A percentile compares a stretch with the other conserved stretches of the same genome.
These are phyloP conservation scores for Melaleuca quinquenervia DNA, from an alignment of 345 rosid genomes.

Conservation along the genomic window DNA sequence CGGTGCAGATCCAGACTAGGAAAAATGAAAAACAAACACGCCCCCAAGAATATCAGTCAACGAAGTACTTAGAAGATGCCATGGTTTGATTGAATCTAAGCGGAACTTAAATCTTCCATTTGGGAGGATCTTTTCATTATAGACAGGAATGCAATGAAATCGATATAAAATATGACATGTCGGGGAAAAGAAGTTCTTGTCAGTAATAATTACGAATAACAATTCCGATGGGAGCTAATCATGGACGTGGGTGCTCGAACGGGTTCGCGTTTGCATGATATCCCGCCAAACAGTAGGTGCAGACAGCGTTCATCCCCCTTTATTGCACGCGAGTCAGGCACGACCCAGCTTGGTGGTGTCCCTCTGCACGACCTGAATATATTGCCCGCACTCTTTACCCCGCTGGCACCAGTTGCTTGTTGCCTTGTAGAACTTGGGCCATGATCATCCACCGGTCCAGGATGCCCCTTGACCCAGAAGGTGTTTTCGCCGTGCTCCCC, in stretches of 20 bases:
- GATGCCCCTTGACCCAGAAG: not conserved
- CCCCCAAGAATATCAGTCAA: not conserved
- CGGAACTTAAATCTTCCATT: not conserved
- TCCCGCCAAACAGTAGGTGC: too few relatives aligned
- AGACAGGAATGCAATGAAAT: not conserved
- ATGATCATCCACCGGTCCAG: not conserved
- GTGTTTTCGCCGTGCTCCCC: not conserved
- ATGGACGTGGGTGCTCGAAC: too few relatives aligned
- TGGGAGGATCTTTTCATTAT: not conserved
- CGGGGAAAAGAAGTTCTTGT: not conserved
- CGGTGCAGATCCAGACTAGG: not conserved
- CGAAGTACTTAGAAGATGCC: not conserved
- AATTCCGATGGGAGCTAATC: not conserved
- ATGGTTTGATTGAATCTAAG: not conserved
- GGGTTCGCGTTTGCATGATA: too few relatives aligned
- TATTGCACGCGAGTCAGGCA: not conserved
- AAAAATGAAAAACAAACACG: not conserved
- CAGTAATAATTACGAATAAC: not conserved
- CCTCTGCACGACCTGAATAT: too few relatives aligned
- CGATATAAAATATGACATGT: not conserved
- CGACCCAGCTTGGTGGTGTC: too few relatives aligned
- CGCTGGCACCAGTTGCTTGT: not conserved
- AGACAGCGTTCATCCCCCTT: too few relatives aligned
- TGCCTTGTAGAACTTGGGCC: not conserved
- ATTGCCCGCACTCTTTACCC: not conserved